Evolutionary conservation across 345 rosid species (phyloP), one percentile per base, ranked within the genome.

Genomic region (Camelina sativa): DNA sequence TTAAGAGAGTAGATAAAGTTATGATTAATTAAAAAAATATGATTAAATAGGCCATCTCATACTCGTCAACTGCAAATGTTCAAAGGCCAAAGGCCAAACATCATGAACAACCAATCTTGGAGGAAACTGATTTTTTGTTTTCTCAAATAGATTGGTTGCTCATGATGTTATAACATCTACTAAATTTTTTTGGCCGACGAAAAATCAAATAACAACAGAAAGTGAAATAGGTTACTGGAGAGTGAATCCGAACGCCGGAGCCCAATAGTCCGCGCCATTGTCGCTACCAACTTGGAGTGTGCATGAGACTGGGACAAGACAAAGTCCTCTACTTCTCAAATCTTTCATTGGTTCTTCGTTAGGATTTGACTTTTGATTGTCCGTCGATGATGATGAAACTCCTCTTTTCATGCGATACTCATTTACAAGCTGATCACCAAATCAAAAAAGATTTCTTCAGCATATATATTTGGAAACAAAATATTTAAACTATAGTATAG

Each of bases 251-350:
- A 85, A 67, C 0, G 92, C 83, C 11, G 90, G 88, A 81, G 94
- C 84, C 97, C 92, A 91, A 71, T 86, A 91, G 43, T 89, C 97
- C 6, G 89, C 88, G 16, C 89, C 93, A 16, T 80, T 86, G 28
- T 88, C 90, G 54, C 77, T 91, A 34, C 86, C 88, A 48, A 91
- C 90, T 66, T 83, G 84, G 40, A 82, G 86, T 13, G 88, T 91
- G 80, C 86, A 91, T 3, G 94, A 83, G 55, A 86, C 74, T 0
- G 97, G 97, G 63, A 91, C 90, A 67, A 93, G 83, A 76, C 97
- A 93, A 58, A 93, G 61, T 53, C 98, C 98, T 85, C 89, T 82
- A 77, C 90, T 81, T 85, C 83, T 84, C 58, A 93, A 81, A 75
- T 89, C 94, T 74, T 69, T 84, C 68, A 69, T 71, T 46, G 73